Evolutionary conservation across 805 yeast genomes (phyloP).

Genomic region (Zygoascus tannicola): DNA sequence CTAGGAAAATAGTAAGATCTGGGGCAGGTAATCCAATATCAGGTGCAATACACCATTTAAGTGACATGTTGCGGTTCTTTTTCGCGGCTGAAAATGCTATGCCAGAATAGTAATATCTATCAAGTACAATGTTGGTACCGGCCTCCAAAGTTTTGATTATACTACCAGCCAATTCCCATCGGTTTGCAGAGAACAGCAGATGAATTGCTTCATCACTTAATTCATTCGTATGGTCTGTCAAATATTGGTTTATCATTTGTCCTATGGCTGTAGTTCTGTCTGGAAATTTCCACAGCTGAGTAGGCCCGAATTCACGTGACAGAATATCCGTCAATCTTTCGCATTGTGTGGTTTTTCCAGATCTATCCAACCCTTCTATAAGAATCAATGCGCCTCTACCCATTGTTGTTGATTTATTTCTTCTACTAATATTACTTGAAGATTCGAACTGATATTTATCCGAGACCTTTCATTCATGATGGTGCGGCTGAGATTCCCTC

Average conservation of each 20-base stretch:
- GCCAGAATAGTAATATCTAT: constrained; percentile 88
- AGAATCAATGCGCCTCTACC: constrained; percentile 67
- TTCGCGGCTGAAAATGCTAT: constrained; percentile 88
- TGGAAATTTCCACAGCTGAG: constrained; percentile 67
- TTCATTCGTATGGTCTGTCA: constrained; percentile 31
- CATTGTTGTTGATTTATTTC: no score
- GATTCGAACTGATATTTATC: no score
- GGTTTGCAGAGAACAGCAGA: constrained; percentile 78
- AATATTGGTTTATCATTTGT: constrained; percentile 59
- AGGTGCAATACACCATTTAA: constrained; percentile 72
- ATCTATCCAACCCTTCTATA: constrained; percentile 88
- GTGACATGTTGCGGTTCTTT: constrained; percentile 38
- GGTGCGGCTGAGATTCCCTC: background rate
- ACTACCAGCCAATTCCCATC: constrained; percentile 70
- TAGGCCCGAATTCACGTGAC: constrained; percentile 26
- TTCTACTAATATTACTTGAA: no score
- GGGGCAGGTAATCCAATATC: constrained; percentile 84
- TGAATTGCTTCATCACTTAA: constrained; percentile 78
- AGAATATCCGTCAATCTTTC: constrained; percentile 30
- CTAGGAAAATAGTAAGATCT: constrained; percentile 70
- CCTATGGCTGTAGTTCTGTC: constrained; percentile 82
- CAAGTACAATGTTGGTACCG: constrained; percentile 49
- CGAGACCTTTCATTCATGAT: no score
- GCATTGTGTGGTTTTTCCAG: constrained; percentile 89
- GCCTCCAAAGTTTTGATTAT: constrained; percentile 48